Base-by-base conservation (phyloP, 2,329 filamentous ascomycete genomes). In the Orbilia brochopaga region DNA sequence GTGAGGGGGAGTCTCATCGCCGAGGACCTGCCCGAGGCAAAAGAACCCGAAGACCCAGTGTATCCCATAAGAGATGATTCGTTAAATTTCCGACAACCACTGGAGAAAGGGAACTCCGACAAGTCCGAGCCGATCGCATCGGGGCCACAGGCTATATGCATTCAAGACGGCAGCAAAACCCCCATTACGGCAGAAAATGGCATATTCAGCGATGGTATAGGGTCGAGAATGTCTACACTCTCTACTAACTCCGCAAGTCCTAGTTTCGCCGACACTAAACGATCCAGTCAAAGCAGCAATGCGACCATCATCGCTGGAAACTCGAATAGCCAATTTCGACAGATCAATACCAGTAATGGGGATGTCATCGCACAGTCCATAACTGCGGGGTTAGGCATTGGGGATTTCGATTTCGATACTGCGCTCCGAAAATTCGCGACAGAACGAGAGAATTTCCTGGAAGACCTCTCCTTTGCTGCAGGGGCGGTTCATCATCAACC, bases 391-490 rank as follows among this genome's bases (percentile, higher is more conserved):
- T 23, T 73, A 2, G 81, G 80, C 24, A 79, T 86, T 30, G 86
- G 81, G 66, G 91, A 96, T 78, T 91, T 90, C 77, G 94, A 97
- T 79, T 99, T 99, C 77, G 94, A 97, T 78, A 88, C 90, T 78
- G 93, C 94, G 24, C 83, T 99, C 75, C 82, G 92, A 77, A 97
- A 97, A 81, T 99, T 99, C 79, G 92, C 94, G 51, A 89, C 88
- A n/a, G 93, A 97, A 81, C 85, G 94, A 74, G 94, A 99, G 77
- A 89, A 88, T 70, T 99, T 99, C 77, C 83, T 97, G 58, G 91
- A 96, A 74, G 94, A 99, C 79, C 85, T 97, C 60, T 91, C 88
- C 75, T 92, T 97, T 79, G 91, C 86, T 75, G 91, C 92, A 21
- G 92, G 92, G 42, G 90, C 90, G 74, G 84, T 90, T 23, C 86